These are phyloP conservation scores for Aspergillus sergii DNA, from an alignment of 2,329 filamentous ascomycete species.

Conservation along the genomic window DNA sequence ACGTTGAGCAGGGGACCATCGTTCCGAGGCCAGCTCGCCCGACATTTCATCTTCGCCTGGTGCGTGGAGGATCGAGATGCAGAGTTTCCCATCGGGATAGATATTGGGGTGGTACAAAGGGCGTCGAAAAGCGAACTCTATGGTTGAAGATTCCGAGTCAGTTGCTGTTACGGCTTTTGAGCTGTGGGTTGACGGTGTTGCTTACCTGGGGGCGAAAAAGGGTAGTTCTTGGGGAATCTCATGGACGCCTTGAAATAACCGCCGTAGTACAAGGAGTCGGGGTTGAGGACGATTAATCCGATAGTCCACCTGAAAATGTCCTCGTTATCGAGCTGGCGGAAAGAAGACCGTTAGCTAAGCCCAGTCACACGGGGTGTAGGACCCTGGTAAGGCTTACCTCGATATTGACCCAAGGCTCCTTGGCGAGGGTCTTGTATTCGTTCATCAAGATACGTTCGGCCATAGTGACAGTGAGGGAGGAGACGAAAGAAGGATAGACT, in stretches of 20 bases:
- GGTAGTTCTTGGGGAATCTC: constrained; percentile 86
- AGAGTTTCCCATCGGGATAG: constrained; percentile 85
- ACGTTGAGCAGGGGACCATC: constrained; percentile 91
- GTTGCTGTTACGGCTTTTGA: background rate
- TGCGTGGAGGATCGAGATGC: constrained; percentile 93
- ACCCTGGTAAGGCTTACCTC: constrained; percentile 60
- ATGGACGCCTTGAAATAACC: constrained; percentile 92
- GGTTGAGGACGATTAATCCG: constrained; percentile 88
- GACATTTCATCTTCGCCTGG: constrained; percentile 93
- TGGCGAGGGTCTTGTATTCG: constrained; percentile 77
- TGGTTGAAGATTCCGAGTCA: background rate
- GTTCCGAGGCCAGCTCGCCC: constrained; percentile 84
- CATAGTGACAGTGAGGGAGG: constrained; percentile 32
- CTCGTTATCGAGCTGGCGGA: constrained; percentile 68
- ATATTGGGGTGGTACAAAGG: constrained; percentile 92
- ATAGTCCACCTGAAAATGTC: constrained; percentile 87
- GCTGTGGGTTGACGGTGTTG: constrained; percentile 1
- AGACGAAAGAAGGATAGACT: constrained; percentile 5
- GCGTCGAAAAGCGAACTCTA: constrained; percentile 78
- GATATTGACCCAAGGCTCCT: constrained; percentile 93
- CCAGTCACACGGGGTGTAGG: background rate
- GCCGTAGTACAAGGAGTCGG: constrained; percentile 87
- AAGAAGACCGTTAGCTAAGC: background rate
- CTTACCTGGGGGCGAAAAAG: constrained; percentile 75
- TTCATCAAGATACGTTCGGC: constrained; percentile 85